Evolutionary conservation across 2,329 filamentous ascomycete species (phyloP), one percentile per base, ranked within the genome.

Genomic region (Pseudocercospora vitis): DNA sequence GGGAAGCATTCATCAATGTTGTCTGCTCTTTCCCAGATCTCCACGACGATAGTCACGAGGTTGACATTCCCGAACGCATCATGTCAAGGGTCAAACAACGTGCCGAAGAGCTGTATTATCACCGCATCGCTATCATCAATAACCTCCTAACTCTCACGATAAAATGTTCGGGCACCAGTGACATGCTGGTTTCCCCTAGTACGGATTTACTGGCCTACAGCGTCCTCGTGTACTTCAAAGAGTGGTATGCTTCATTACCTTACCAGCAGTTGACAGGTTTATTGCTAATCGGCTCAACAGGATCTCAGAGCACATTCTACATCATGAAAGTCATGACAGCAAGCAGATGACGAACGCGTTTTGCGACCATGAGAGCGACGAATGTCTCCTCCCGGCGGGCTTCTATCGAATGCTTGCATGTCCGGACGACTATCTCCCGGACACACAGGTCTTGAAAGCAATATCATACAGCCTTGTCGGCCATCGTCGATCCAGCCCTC

Each of bases 1-100:
- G 66, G 4, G 72, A 74, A 46, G 63, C 68, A 11, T 60, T 72
- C 1, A 65, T 71, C 14, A 70, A 75, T 54, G 50, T 73, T 6
- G 62, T 65, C 1, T 69, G 71, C 48, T 55, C 59, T 0, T 61
- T 65, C 18, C 68, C 70, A 12, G 6, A 56, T 26, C 16, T 23
- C 66, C 0, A 53, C 62, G 2, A 33, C 45, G 37, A 7, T 14
- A 12, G 24, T 18, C 37, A 42, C 3, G 18, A 21, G 4, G 3
- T 42, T 7, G 18, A 18, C 3, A 6, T n/a, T 2, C 1, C 3
- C 3, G 21, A 23, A 5, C 37, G 37, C 4, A 12, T 12, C n/a
- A n/a, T n/a, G n/a, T n/a, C n/a, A 14, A 21, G 11, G 9, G 21
- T 42, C 8, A 12, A 21, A 21, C 26, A 35, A 5, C 45, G 42